Evolutionary conservation across 1,139 yeast genomes (phyloP), one percentile per base, ranked within the genome.

Genomic region (Yamadazyma mexicana): DNA sequence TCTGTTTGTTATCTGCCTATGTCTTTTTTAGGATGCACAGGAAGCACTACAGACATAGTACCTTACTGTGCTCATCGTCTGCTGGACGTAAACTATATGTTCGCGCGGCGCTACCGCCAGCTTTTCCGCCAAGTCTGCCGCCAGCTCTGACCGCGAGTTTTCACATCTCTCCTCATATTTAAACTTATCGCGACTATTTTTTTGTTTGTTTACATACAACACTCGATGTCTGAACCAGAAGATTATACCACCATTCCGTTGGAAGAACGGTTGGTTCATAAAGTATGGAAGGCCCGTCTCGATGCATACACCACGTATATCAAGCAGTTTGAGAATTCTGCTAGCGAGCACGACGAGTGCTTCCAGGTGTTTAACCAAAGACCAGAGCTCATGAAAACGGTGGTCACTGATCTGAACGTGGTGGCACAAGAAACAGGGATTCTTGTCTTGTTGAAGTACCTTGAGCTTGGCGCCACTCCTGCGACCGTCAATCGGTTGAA

Each of bases 401-500:
- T 82, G 28, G 79, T 85, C 9, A 71, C 77, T 6, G 99, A 92
- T 58, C 61, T 84, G 31, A 92, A 92, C 58, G 97, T 89, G 12
- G 95, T 87, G 17, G 96, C 98, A 0, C 96, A 89, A 51, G 98
- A 92, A 56, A 66, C 85, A 0, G 98, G 89, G 10, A 67, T 88
- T 28, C 61, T 66, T 10, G 72, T 86, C 5, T 60, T 87, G 18
- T 62, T 63, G 11, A 73, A 77, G n/a, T 77, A 78, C 50, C 65
- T 87, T 40, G 77, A 78, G 51, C 76, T 61, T 52, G 89, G 87
- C 2, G 87, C 83, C 0, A 53, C 75, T 4, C 42, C 61, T 1
- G 6, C 54, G 49, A 37, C 66, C 58, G 47, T 73, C 61, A 42
- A 42, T 51, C 39, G 62, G 49, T 53, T 66, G 59, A 53, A 69